phyloP scores from a whole-genome alignment of 345 rosid species.

The Euphorbia tirucalli region DNA sequence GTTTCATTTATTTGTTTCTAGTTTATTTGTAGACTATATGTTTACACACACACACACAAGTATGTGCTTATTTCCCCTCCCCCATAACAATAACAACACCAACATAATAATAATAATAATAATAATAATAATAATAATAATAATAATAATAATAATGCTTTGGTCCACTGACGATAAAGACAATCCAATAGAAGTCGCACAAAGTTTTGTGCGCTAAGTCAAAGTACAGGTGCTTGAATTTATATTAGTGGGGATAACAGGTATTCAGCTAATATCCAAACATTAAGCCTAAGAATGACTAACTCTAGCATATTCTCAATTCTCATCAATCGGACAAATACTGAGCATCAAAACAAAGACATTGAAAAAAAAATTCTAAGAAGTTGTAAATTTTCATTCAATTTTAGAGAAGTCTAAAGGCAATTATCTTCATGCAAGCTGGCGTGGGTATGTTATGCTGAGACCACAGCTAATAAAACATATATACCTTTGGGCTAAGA shows the following conservation, averaged over 20 bases:
- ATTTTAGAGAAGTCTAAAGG: background rate
- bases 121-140: no score
- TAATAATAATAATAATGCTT: no score
- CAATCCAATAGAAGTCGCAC: background rate
- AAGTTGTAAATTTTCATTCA: background rate
- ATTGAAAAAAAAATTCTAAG: background rate
- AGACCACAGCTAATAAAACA: constrained; percentile 11
- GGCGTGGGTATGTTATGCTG: constrained; percentile 3
- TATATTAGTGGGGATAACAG: background rate
- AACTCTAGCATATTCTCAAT: background rate
- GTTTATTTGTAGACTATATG: no score
- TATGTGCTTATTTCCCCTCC: no score
- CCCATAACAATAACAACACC: no score
- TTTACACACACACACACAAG: no score
- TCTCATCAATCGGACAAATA: background rate
- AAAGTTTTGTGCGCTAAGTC: background rate
- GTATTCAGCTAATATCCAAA: no score
- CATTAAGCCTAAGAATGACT: background rate
- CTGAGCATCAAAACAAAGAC: background rate
- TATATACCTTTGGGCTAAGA: constrained; percentile 80
- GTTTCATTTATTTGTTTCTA: no score
- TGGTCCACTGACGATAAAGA: background rate
- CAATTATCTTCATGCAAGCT: background rate
- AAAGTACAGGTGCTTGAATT: background rate
- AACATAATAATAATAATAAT: no score